Base-by-base conservation (phyloP, 2,329 filamentous ascomycete species). In the Hypoxylon sp. region DNA sequence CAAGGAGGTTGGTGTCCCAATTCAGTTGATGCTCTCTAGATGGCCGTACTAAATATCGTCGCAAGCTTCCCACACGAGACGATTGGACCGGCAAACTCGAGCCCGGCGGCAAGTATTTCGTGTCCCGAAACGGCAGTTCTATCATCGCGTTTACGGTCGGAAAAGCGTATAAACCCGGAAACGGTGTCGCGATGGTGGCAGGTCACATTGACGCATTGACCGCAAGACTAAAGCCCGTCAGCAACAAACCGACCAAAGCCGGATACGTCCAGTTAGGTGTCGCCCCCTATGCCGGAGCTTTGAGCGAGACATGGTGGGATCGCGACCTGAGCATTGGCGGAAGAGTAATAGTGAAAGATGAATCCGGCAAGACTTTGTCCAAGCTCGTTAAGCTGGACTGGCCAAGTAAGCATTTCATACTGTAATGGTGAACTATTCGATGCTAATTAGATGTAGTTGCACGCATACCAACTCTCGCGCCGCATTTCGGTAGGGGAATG, bases 261-360 rank as follows among this genome's bases (percentile, higher is more conserved):
- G 93, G 94, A 44, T 99, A 91, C 67, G 71, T 90, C 19, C 91
- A 97, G 75, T 81, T 97, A 5, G 93, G 90, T 16, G 90, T 97
- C 43, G 92, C 94, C 2, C 94, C 90, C 0, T 99, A 97, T 69
- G 93, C 91, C 7, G 93, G 94, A 40, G 91, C 79, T 1, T 75
- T 97, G 55, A 94, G 92, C 68, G 78, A 80, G 57, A 97, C 94
- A 1, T 97, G 94, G 94, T 97, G 92, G 93, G 94, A 97, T 71
- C 84, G 94, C 26, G 94, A 99, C 71, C 80, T 99, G 41, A 87
- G 89, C 60, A 89, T 97, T 63, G 94, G 91, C 59, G 94, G 94
- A 27, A 81, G 91, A 32, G 93, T 97, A 3, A 78, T 97, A 37
- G 86, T 97, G 34, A 89, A 86, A 58, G 87, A 96, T 62, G 73